phyloP scores from a whole-genome alignment of 129 eudicot species.

The Erigeron canadensis region DNA sequence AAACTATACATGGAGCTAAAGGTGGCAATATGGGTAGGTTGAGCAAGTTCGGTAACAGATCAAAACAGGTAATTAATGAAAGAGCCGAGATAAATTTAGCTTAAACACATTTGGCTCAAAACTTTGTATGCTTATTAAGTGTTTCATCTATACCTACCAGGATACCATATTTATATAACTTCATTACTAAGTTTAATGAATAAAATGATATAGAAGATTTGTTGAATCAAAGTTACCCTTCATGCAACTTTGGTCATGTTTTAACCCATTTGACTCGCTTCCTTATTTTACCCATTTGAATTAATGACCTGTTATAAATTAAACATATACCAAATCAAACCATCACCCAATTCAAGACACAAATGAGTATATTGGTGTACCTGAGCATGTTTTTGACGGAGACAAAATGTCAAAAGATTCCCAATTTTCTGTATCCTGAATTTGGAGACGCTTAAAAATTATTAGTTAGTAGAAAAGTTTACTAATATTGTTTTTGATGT shows the following conservation, averaged over 20 bases:
- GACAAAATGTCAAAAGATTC: slow-evolving; percentile 40
- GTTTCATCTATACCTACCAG: not conserved
- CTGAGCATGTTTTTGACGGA: slow-evolving; percentile 40
- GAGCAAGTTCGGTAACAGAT: not conserved
- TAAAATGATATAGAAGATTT: not conserved
- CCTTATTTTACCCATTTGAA: not conserved
- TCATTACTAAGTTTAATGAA: not conserved
- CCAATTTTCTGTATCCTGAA: slow-evolving; percentile 53
- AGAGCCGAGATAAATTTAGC: not conserved
- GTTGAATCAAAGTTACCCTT: not conserved
- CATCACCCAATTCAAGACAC: not conserved
- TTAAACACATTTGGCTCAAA: not conserved
- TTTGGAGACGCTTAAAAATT: slow-evolving; percentile 5
- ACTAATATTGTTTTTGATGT: not conserved
- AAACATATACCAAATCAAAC: not conserved
- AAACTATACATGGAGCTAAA: not conserved
- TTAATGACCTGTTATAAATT: not conserved
- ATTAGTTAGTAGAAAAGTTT: not conserved
- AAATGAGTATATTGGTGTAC: slow-evolving; percentile 33
- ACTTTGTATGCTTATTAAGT: not conserved
- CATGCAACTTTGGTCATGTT: not conserved
- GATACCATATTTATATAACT: not conserved
- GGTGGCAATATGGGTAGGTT: not conserved
- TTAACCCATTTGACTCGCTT: not conserved
- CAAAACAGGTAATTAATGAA: not conserved